A percentile compares a stretch with the other conserved stretches of the same genome.
Conservation (phyloP, 2,329 filamentous ascomycete species). For the Graphilbum ipis-grandicollis region DNA sequence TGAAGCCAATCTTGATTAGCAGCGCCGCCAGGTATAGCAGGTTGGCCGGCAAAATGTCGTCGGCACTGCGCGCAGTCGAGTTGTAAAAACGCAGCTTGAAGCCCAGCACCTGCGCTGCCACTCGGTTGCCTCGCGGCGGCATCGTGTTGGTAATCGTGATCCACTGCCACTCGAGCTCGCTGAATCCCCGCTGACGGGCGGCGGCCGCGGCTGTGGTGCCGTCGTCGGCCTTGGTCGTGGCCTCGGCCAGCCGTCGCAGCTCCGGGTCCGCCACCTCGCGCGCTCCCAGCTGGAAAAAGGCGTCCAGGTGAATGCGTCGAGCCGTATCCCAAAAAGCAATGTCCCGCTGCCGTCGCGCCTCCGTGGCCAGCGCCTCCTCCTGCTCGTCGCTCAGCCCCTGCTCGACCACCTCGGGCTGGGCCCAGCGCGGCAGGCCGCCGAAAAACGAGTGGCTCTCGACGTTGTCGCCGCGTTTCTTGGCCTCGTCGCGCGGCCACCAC, state of each 20-base stretch:
- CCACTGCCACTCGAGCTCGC: constrained; percentile 46
- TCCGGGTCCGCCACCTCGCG: constrained; percentile 46
- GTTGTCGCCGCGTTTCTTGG: constrained; percentile 17
- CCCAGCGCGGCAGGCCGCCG: constrained; percentile 70
- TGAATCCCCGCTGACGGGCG: constrained; percentile 25
- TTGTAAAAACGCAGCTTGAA: constrained; percentile 97
- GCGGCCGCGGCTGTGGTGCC: constrained; percentile 19
- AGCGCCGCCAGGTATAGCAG: constrained; percentile 82
- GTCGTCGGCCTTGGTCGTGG: constrained; percentile 10
- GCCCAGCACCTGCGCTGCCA: constrained; percentile 84
- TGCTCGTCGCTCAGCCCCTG: constrained; percentile 53
- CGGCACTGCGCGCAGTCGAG: constrained; percentile 51
- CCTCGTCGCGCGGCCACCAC: constrained; percentile 74
- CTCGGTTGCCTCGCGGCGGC: constrained; percentile 71
- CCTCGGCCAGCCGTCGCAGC: constrained; percentile 24
- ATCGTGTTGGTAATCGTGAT: constrained; percentile 65
- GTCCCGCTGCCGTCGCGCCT: constrained; percentile 49
- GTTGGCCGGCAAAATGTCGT: constrained; percentile 76
- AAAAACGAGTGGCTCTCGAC: constrained; percentile 28
- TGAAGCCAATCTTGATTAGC: constrained; percentile 92
- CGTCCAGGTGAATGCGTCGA: constrained; percentile 57
- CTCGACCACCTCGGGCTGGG: constrained; percentile 49
- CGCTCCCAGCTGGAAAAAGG: constrained; percentile 79
- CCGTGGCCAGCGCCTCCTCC: constrained; percentile 41
- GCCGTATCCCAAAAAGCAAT: constrained; percentile 64